Conservation (phyloP, 2,329 filamentous ascomycete genomes). For the Pseudogymnoascus destructans region DNA sequence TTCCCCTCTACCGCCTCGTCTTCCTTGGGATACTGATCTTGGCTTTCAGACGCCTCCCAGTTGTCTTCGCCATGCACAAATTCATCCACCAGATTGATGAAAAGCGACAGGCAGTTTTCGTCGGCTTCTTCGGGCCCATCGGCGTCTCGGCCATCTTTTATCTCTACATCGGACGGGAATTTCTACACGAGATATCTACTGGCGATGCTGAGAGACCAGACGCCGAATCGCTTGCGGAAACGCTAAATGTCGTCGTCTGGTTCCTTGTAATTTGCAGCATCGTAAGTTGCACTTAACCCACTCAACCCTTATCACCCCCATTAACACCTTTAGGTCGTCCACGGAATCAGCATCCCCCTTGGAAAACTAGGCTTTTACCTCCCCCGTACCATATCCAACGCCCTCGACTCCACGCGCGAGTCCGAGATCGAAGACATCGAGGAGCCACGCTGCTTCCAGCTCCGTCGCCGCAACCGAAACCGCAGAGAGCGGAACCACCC, state of each 20-base stretch:
- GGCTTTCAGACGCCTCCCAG: conserved; percentile 50
- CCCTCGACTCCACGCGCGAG: conserved; percentile 31
- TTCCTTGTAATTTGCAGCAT: conserved; percentile 75
- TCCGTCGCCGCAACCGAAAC: conserved; percentile 1
- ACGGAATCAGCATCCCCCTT: conserved; percentile 70
- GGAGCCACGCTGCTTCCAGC: not conserved
- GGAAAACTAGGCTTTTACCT: conserved; percentile 50
- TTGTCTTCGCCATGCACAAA: conserved; percentile 60
- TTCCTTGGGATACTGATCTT: conserved; percentile 61
- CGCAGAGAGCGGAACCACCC: not conserved
- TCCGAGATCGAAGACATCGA: conserved; percentile 13
- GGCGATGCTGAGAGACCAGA: conserved; percentile 51
- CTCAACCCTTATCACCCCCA: not conserved
- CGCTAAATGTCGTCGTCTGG: conserved; percentile 65
- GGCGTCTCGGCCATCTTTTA: conserved; percentile 88
- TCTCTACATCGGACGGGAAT: conserved; percentile 68
- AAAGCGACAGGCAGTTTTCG: conserved; percentile 63
- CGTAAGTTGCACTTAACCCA: conserved; percentile 36
- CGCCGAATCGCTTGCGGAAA: conserved; percentile 50
- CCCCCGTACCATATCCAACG: conserved; percentile 47
- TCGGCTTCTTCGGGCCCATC: conserved; percentile 88
- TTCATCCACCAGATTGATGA: conserved; percentile 69
- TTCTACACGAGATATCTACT: conserved; percentile 49
- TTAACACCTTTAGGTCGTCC: conserved; percentile 44
- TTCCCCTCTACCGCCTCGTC: conserved; percentile 59